Evolutionary conservation across 2,329 filamentous ascomycete species (phyloP).

Genomic region (Trichoderma arundinaceum): DNA sequence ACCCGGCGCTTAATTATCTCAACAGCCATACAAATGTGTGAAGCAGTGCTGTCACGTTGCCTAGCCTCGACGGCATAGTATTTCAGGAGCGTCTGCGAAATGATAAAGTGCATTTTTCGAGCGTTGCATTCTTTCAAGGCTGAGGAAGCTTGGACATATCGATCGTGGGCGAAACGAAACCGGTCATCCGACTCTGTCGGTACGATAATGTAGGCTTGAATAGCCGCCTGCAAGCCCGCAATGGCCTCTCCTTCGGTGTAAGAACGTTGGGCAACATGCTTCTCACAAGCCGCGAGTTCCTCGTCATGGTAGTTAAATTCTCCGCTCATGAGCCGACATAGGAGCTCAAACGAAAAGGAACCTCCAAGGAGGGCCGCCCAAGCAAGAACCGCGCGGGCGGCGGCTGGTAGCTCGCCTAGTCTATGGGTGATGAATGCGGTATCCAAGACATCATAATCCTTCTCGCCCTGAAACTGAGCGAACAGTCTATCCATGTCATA

Average conservation of each 20-base stretch:
- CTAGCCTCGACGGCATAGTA: conserved; percentile 67
- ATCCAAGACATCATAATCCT: conserved; percentile 79
- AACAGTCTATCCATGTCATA: conserved; percentile 88
- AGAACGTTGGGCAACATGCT: conserved; percentile 2
- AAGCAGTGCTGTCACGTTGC: conserved; percentile 73
- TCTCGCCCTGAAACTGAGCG: conserved; percentile 78
- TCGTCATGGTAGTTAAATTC: conserved; percentile 66
- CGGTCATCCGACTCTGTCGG: conserved; percentile 83
- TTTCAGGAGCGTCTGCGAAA: conserved; percentile 80
- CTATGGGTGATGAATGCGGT: conserved; percentile 82
- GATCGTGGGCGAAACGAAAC: conserved; percentile 87
- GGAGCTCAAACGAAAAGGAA: conserved; percentile 81
- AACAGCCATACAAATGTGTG: conserved; percentile 80
- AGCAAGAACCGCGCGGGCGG: conserved; percentile 77
- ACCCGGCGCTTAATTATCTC: conserved; percentile 74
- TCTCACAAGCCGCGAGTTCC: conserved; percentile 17
- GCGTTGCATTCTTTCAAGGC: conserved; percentile 71
- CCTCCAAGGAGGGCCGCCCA: conserved; percentile 87
- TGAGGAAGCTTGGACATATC: conserved; percentile 77
- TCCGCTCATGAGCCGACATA: conserved; percentile 76
- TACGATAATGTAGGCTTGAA: conserved; percentile 81
- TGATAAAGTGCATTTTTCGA: conserved; percentile 87
- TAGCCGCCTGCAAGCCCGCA: conserved; percentile 78
- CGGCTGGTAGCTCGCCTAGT: conserved; percentile 74
- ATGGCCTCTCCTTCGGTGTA: conserved; percentile 72